These are phyloP conservation scores for Amorphotheca resinae DNA, from an alignment of 495 filamentous ascomycete genomes.

Conservation along the genomic window DNA sequence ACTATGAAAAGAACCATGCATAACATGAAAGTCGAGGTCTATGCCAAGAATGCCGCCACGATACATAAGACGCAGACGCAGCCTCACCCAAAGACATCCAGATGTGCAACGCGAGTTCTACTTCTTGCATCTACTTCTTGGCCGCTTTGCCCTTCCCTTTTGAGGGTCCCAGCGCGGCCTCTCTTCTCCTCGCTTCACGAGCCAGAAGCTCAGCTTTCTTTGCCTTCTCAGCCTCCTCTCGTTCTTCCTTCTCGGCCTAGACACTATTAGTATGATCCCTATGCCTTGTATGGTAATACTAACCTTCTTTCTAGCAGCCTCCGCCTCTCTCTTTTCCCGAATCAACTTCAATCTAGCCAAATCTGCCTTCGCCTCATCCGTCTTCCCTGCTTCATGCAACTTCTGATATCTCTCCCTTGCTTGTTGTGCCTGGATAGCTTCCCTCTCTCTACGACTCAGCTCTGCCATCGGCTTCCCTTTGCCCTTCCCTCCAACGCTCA, in stretches of 20 bases:
- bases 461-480: constrained; percentile 34
- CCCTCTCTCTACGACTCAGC: constrained; percentile 71
- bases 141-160: constrained; percentile 18
- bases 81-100: not conserved
- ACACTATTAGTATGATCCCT: constrained; percentile 1
- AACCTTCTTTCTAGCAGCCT: constrained; percentile 49
- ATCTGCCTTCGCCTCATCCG: constrained; percentile 91
- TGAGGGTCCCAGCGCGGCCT: constrained; percentile 16
- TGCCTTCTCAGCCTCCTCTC: constrained; percentile 43
- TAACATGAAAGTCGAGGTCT: not conserved
- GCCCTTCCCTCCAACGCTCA: constrained; percentile 25
- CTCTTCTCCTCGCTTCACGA: constrained; percentile 19
- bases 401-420: constrained; percentile 87
- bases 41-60: not conserved
- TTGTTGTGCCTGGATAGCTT: constrained; percentile 77
- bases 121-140: constrained; percentile 22
- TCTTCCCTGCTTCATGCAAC: constrained; percentile 91
- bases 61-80: not conserved
- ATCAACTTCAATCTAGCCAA: constrained; percentile 70
- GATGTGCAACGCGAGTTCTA: constrained; percentile 2
- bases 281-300: constrained; percentile 7
- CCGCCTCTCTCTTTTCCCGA: constrained; percentile 73
- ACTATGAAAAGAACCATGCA: not conserved
- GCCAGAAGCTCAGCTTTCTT: constrained; percentile 38
- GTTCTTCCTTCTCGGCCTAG: constrained; percentile 62